These are phyloP conservation scores for Epichloe festucae DNA, from an alignment of 2,329 filamentous ascomycete genomes.

Conservation along the genomic window DNA sequence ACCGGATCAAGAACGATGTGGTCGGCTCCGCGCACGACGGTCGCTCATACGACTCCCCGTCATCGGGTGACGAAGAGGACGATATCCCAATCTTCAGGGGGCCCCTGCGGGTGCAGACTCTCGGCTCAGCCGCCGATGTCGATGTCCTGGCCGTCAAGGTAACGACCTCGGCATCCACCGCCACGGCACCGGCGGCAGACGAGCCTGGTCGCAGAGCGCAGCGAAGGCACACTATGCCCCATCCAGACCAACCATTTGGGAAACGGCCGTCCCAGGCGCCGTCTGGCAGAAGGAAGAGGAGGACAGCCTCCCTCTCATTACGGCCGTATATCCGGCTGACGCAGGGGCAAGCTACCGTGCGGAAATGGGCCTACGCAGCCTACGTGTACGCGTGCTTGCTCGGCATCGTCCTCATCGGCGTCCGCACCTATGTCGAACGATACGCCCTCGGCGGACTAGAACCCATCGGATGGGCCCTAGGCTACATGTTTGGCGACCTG, in stretches of 20 bases:
- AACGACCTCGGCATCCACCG: not conserved
- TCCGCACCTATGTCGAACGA: constrained; percentile 55
- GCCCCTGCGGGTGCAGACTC: constrained; percentile 17
- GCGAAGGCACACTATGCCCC: constrained; percentile 42
- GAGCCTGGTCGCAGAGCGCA: constrained; percentile 13
- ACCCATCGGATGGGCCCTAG: constrained; percentile 83
- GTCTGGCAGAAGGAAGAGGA: constrained; percentile 52
- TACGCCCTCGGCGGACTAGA: constrained; percentile 61
- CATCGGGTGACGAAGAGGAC: constrained; percentile 21
- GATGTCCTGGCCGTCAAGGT: not conserved
- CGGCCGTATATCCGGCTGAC: constrained; percentile 72
- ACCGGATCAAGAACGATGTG: constrained; percentile 30
- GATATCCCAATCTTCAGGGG: constrained; percentile 9
- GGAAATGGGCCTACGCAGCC: constrained; percentile 73
- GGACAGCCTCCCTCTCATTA: constrained; percentile 49
- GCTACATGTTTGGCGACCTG: constrained; percentile 76
- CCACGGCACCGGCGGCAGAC: not conserved
- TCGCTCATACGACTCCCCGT: constrained; percentile 17
- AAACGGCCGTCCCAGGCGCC: constrained; percentile 41
- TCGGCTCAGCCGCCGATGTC: constrained; percentile 11
- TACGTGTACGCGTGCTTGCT: constrained; percentile 63
- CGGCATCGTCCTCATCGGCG: constrained; percentile 52
- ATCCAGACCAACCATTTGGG: constrained; percentile 19
- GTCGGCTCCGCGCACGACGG: constrained; percentile 20
- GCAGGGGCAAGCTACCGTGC: constrained; percentile 56